Evolutionary conservation across 345 rosid species (phyloP), one percentile per base, ranked within the genome.

Genomic region (Euclidium syriacum): DNA sequence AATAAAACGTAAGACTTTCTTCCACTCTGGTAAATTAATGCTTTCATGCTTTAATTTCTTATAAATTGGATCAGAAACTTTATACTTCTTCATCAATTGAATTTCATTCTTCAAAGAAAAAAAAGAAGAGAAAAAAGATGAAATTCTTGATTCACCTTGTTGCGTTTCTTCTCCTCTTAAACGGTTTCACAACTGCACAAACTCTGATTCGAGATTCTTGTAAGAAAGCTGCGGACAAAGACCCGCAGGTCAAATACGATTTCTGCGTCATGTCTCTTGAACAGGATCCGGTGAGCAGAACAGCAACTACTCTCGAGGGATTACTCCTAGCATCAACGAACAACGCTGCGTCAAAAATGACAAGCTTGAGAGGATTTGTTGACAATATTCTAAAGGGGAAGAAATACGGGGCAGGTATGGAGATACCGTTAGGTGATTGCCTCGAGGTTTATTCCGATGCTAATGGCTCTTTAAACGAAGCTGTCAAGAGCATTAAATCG

Each of bases 181-280:
- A n/a, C 15, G 46, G 56, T 1, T 20, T 22, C 2, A 44, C 44
- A 50, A 36, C 56, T 33, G 25, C 73, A 1, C 34, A 58, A 64
- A 26, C 51, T 56, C 26, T 68, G 5, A 30, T 70, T 22, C 33
- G 47, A 2, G 24, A 52, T 0, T 66, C 75, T 53, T 80, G 83
- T 49, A 3, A 43, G 3, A 46, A 74, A 51, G 83, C 85, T 10
- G 74, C 80, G 3, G 54, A 46, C 0, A 38, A 22, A 3, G 68
- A 76, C 30, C 77, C 72, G n/a, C 57, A 63, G 1, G 10, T 80
- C 5, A 71, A 44, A 3, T 71, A 63, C 3, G 60, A 58, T 10
- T 71, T 80, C 10, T 83, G 80, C 12, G 62, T 80, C 15, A 33
- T 44, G 0, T 44, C 33, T 18, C 61, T 83, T 6, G 43, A 67